phyloP scores from a whole-genome alignment of 106 monocot genomes.

The Platanthera zijinensis region DNA sequence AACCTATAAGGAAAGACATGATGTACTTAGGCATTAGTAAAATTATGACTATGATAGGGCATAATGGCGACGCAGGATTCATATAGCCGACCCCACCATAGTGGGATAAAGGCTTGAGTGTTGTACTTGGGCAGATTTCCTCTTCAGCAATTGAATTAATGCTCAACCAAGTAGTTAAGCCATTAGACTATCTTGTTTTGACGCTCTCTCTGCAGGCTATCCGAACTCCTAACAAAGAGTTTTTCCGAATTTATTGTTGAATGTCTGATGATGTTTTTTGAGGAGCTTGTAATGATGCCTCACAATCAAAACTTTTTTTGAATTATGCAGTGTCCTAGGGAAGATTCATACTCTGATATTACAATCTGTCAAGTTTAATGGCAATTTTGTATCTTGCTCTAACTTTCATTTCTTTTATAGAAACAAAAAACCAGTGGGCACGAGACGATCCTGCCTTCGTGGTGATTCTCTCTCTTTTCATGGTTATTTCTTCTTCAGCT shows the following conservation, averaged over 20 bases:
- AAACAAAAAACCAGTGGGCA: constrained; percentile 99
- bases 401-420: constrained; percentile 27
- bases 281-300: neutral
- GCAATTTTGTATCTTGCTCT: neutral
- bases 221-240: too few species aligned
- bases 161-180: neutral
- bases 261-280: neutral
- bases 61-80: too few species aligned
- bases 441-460: constrained; percentile 97
- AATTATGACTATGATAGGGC: too few species aligned
- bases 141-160: neutral
- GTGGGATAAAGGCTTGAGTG: too few species aligned
- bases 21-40: too few species aligned
- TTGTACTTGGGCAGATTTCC: too few species aligned
- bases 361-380: neutral
- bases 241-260: neutral
- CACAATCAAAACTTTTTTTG: neutral
- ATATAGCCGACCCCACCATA: too few species aligned
- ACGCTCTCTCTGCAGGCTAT: neutral
- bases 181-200: neutral
- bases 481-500: constrained; percentile 79
- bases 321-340: neutral
- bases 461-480: constrained; percentile 73
- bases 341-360: neutral
- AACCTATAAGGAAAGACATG: too few species aligned